Conservation (phyloP, 495 filamentous ascomycete species). For the Sporormia fimetaria region DNA sequence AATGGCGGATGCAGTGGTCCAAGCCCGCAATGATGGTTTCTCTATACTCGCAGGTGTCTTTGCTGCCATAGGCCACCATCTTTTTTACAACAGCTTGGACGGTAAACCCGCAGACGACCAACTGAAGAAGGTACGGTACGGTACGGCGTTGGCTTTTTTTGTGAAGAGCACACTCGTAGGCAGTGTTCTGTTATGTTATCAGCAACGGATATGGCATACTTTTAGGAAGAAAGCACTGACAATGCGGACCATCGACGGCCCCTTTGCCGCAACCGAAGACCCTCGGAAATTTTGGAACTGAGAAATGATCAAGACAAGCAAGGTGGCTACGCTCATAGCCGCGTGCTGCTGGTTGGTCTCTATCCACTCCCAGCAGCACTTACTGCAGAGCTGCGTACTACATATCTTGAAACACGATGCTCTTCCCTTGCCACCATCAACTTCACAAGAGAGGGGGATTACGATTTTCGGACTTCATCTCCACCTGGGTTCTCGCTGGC, state of each 20-base stretch:
- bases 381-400: constrained; percentile 25
- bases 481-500: constrained; percentile 28
- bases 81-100: constrained; percentile 31
- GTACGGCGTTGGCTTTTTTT: constrained; percentile 35
- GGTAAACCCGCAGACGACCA: constrained; percentile 31
- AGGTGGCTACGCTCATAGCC: constrained; percentile 35
- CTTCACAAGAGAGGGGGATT: constrained; percentile 23
- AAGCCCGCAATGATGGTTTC: constrained; percentile 30
- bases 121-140: constrained; percentile 30
- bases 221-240: constrained; percentile 32
- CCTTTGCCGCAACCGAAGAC: constrained; percentile 34
- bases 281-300: constrained; percentile 29
- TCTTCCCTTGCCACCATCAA: constrained; percentile 27
- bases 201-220: constrained; percentile 36
- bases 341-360: constrained; percentile 34
- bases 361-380: constrained; percentile 34
- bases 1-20: constrained; percentile 35
- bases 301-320: constrained; percentile 32
- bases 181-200: constrained; percentile 29
- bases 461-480: constrained; percentile 25
- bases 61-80: constrained; percentile 32
- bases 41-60: constrained; percentile 30
- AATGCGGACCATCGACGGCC: constrained; percentile 31
- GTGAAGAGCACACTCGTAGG: constrained; percentile 34
- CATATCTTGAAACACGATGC: constrained; percentile 12